Conservation (phyloP, 2,329 filamentous ascomycete species). For the Penicillium sp. region DNA sequence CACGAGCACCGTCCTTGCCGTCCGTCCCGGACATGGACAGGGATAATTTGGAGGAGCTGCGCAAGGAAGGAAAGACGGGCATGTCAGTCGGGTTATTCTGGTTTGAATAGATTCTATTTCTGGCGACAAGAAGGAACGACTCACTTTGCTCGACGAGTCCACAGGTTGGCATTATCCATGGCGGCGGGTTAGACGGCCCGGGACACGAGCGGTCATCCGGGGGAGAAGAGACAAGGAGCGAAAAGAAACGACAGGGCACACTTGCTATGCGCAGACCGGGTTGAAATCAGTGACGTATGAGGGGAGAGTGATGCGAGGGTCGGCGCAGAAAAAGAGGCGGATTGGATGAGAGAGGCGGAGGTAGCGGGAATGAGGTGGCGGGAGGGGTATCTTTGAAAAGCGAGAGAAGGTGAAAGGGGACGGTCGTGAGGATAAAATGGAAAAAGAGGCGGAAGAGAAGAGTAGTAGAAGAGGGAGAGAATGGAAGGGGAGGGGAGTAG, state of each 20-base stretch:
- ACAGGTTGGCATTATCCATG: constrained; percentile 57
- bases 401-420: constrained; percentile 5
- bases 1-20: constrained; percentile 57
- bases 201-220: constrained; percentile 44
- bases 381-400: constrained; percentile 10
- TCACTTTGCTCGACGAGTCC: constrained; percentile 55
- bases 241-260: constrained; percentile 18
- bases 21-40: constrained; percentile 72
- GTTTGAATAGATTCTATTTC: too few species aligned
- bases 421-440: neutral
- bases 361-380: constrained; percentile 18
- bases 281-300: constrained; percentile 11
- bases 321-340: constrained; percentile 6
- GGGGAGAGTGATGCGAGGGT: constrained; percentile 2
- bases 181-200: constrained; percentile 41
- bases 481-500: constrained; percentile 5
- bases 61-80: constrained; percentile 2
- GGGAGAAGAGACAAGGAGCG: constrained; percentile 22
- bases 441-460: neutral
- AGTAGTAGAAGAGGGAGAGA: constrained; percentile 8
- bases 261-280: constrained; percentile 6
- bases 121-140: constrained; percentile 23
- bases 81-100: too few species aligned
- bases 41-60: constrained; percentile 85
- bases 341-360: constrained; percentile 25